Evolutionary conservation across 225 moss, liverwort and hornwort species (phyloP), one percentile per base, ranked within the genome.

Genomic region (Pseudisothecium myosuroides): DNA sequence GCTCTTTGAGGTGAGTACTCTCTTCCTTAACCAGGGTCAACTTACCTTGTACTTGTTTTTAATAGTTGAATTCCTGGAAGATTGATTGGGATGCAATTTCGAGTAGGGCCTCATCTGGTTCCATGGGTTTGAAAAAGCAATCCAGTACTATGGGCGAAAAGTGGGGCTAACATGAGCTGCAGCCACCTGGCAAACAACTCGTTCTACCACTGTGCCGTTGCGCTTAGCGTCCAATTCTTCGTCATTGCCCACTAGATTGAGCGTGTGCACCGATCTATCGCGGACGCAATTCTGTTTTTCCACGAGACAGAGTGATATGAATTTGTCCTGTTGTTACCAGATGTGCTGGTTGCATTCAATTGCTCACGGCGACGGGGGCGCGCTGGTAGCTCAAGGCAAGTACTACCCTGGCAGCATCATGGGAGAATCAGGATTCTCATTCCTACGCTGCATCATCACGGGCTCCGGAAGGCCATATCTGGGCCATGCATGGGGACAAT

Each of bases 331-430:
- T 34, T 87, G 12, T 89, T 87, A 45, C 22, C 76, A 92, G 92
- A 91, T 89, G 66, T 93, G 93, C 76, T 92, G 92, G 92, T 89
- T 93, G 84, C 80, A 88, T 88, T 91, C 92, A 39, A 82, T 87
- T 83, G 89, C 91, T 29, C 47, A 21, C 5, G 91, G 89, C 56
- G 43, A 88, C 5, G 82, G 83, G 6, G 91, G 90, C n/a, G 92
- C 92, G 14, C 76, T 92, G 32, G 93, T 81, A 81, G 93, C 92
- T 52, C 92, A 93, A 88, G 93, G 92, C 39, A 93, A 93, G 69
- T 83, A 93, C 86, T 91, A 69, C 86, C 92, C 91, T 63, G 89
- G 68, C 37, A 85, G 47, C 73, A 83, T 43, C 39, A 81, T 90
- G 76, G 87, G 87, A 81, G 39, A 82, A 76, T 92, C 93, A 47